These are phyloP conservation scores for Leptographium wingfieldii DNA, from an alignment of 2,329 filamentous ascomycete genomes.

Conservation along the genomic window DNA sequence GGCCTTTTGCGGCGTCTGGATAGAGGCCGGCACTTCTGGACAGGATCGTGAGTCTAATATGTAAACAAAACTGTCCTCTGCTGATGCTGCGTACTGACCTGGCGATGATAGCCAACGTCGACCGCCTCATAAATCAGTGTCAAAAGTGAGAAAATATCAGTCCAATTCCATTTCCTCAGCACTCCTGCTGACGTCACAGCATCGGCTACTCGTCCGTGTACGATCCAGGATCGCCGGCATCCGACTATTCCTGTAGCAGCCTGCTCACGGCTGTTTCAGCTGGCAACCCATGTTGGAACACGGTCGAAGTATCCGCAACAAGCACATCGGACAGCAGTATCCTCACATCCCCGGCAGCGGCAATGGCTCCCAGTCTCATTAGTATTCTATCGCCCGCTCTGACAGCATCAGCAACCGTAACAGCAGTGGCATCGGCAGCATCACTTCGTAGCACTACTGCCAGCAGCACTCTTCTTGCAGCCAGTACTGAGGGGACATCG, in stretches of 20 bases:
- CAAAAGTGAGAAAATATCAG: constrained; percentile 28
- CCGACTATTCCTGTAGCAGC: constrained; percentile 16
- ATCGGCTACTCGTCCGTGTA: constrained; percentile 18
- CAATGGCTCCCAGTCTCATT: background rate
- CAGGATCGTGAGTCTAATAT: constrained; percentile 32
- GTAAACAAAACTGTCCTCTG: background rate
- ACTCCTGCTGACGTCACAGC: constrained; percentile 11
- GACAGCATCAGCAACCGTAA: background rate
- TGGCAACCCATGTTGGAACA: constrained; percentile 1
- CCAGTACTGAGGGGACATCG: background rate
- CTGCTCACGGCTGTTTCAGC: constrained; percentile 5
- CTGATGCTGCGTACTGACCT: background rate
- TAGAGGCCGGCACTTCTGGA: constrained; percentile 14
- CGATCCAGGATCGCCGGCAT: constrained; percentile 25
- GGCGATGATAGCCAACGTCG: constrained; percentile 31
- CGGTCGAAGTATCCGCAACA: background rate
- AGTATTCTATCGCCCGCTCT: background rate
- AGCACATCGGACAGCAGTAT: background rate
- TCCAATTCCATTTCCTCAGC: background rate
- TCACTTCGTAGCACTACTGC: background rate
- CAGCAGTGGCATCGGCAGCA: background rate
- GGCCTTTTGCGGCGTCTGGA: constrained; percentile 34
- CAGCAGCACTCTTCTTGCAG: background rate
- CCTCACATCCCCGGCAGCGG: background rate
- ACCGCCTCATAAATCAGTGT: constrained; percentile 37